Evolutionary conservation across 805 yeast species (phyloP), one percentile per base, ranked within the genome.

Genomic region (Saccharomycopsis olivae): DNA sequence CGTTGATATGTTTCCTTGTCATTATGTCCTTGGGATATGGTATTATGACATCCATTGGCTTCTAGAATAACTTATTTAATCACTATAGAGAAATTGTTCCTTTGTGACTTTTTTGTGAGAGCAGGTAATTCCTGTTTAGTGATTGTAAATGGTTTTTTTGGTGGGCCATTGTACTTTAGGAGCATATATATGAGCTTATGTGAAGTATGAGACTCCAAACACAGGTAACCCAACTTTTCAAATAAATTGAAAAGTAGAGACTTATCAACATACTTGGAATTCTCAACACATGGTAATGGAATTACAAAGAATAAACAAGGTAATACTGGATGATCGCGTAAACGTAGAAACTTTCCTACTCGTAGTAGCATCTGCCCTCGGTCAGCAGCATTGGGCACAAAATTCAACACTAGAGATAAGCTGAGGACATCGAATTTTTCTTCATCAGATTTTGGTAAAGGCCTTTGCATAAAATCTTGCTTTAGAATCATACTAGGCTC

Each of bases 381-480:
- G 11, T 61, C 70, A 6, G 51, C 51, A 0, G 88, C 74, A 1
- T 73, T 73, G 0, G 95, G 84, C 1, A 89, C 96, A 59, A 84
- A 89, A 54, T 89, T 89, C 11, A 89, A 62, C 29, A 89, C 98
- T 40, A 89, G 57, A 0, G 95, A 85, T 47, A 95, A 80, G 5
- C 95, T 84, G 1, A 89, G 63, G 20, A 85, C 51, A 47, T 78
- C 68, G 54, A 78, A 88, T 40, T 55, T 65, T 4, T 32, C 37
- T 5, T 73, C 78, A 0, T 48, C 41, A 3, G 41, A 18, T 4
- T 30, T 40, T 0, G 95, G 94, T 5, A 70, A 47, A 3, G 79
- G 81, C 41, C 88, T 60, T 33, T 78, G 65, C 88, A 88, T 81
- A 52, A 89, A 89, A 56, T 89, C 94, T 58, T 85, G 94, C 56